A percentile compares a stretch with the other conserved stretches of the same genome.
Evolutionary conservation across 1,139 yeast species (phyloP).

Genomic region (Yamadazyma dendronema): DNA sequence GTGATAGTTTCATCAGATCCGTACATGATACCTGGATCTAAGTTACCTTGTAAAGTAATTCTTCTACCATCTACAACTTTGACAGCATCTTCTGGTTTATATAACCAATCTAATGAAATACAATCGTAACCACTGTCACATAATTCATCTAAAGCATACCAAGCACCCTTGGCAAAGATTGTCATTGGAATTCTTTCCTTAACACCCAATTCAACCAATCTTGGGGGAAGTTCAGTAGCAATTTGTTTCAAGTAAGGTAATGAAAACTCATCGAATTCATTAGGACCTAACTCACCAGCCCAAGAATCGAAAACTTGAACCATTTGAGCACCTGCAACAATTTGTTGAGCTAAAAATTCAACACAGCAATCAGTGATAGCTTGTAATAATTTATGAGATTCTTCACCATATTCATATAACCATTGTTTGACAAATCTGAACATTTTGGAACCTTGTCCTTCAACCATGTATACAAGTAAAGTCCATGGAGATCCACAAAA

Average conservation of each 20-base stretch:
- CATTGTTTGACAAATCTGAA: conserved; percentile 90
- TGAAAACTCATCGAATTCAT: conserved; percentile 82
- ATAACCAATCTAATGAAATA: conserved; percentile 90
- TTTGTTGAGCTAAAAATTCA: conserved; percentile 92
- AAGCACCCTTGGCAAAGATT: conserved; percentile 93
- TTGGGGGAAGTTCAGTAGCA: conserved; percentile 61
- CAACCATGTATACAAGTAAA: conserved; percentile 91
- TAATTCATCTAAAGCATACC: conserved; percentile 91
- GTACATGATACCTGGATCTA: conserved; percentile 93
- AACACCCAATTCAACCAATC: conserved; percentile 71
- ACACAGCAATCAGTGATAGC: conserved; percentile 85
- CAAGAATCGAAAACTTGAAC: conserved; percentile 94
- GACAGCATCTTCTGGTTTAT: conserved; percentile 83
- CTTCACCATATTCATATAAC: conserved; percentile 78
- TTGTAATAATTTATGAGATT: conserved; percentile 68
- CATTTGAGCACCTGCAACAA: conserved; percentile 97
- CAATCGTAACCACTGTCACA: conserved; percentile 84
- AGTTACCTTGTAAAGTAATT: conserved; percentile 88
- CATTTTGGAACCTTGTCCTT: conserved; percentile 94
- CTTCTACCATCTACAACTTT: conserved; percentile 70
- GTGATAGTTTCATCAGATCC: conserved; percentile 83
- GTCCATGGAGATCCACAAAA: conserved; percentile 99
- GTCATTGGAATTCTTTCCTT: conserved; percentile 78
- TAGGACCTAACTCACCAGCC: conserved; percentile 96
- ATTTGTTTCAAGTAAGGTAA: conserved; percentile 85